Base-by-base conservation (phyloP, 768 basidiomycete species). In the Auricularia cornea region DNA sequence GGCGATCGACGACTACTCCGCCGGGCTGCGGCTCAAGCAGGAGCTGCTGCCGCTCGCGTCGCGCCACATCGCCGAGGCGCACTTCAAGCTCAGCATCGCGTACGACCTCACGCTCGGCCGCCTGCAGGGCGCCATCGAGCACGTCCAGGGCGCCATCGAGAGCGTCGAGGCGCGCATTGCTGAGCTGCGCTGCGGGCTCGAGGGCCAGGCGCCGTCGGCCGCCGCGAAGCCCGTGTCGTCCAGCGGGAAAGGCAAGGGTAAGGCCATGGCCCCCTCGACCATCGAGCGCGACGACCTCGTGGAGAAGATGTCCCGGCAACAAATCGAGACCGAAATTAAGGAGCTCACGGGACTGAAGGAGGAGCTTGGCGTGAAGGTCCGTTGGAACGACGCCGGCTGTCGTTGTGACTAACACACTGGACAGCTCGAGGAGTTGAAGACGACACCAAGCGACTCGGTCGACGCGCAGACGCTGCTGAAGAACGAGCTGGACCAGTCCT, bases 51-150 rank as follows among this genome's bases (percentile, higher is more conserved):
- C 95, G 0, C 72, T 78, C n/a, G 90, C 90, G n/a, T 94, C 93
- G 3, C 88, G 95, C 52, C 91, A 95, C 68, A 88, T 97, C 67
- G 93, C 95, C 0, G 93, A 94, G 72, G 92, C 88, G 5, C 93
- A 97, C 73, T 97, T 94, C 72, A 94, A 95, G 71, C 82, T 98
- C 66, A 93, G 91, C 70, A 92, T 96, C 72, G 94, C 91, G 14
- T 86, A 94, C 44, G 95, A 98, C 72, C 83, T 96, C 65, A 94
- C 92, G 1, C 84, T 94, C 0, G 91, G 92, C 3, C 83, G 89
- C 12, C 84, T 95, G 4, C 80, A 86, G 16, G 90, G 92, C 63
- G 88, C 95, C 2, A 90, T 98, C 51, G 67, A 72, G 16, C 92
- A 97, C 63, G 92, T 89, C 1, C 85, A 90, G 73, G 83, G 83